Base-by-base conservation (phyloP, 257 asterid genomes). In the Gynochthodes officinalis region DNA sequence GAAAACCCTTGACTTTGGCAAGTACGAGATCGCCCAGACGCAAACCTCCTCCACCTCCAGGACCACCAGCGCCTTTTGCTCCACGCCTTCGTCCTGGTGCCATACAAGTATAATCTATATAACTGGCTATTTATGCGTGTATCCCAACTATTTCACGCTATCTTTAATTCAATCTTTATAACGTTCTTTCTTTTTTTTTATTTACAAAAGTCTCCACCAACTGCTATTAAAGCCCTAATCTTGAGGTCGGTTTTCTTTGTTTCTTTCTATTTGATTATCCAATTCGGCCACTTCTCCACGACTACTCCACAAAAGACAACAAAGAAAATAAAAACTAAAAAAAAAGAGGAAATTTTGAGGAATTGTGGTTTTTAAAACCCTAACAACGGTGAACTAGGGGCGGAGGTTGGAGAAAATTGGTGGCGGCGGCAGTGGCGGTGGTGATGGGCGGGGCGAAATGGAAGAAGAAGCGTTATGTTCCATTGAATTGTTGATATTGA, bases 1-100 rank as follows among this genome's bases (percentile, higher is more conserved):
- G 97, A 70, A 86, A 92, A 27, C 96, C 97, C 84, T 89, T 92
- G 73, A 92, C 96, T 85, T 92, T 88, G 67, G 97, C 96, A 44
- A 91, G 96, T 67, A 92, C 98, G 27, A 92, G 98, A 86, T 92
- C 96, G 78, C 98, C 98, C 64, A 87, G 67, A 71, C 83, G 78
- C 84, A 92, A 85, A 14, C 55, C 65, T 19, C 53, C 65, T 40
- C 67, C 57, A 33, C 71, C 68, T 74, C 86, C 89, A 49, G 84
- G 86, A 80, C 95, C 89, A 43, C 93, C 48, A 44, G 40, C 69
- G 39, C 82, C 82, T 78, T 86, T 91, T 28, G 81, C 88, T 75
- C 95, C 95, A 27, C 95, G 92, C 77, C 65, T 86, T 49, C 90
- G 88, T 74, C 85, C 87, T 46, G 98, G 96, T 82, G 96, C 90